A percentile compares a stretch with the other conserved stretches of the same genome.
Evolutionary conservation across 768 basidiomycete genomes (phyloP).

Genomic region (Rossbeevera mucosa): DNA sequence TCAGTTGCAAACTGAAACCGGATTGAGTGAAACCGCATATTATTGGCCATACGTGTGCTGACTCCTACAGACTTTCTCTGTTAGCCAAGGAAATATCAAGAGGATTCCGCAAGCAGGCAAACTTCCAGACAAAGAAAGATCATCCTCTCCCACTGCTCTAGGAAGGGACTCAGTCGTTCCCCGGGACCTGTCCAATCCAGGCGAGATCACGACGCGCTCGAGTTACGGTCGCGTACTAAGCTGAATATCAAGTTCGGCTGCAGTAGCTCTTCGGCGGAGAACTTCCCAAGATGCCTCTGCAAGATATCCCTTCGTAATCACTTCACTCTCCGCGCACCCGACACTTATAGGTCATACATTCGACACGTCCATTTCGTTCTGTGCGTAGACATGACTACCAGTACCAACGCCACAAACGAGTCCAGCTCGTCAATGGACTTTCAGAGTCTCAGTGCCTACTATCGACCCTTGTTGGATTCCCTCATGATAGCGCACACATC

Average conservation of each 20-base stretch:
- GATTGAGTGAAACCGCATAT: not conserved
- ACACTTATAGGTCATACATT: not conserved
- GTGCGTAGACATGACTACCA: conserved; percentile 5
- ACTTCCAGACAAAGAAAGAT: not conserved
- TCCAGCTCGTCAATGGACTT: not conserved
- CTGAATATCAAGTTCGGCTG: not conserved
- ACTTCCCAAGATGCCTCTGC: too few species aligned
- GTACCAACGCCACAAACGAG: not conserved
- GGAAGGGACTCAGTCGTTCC: too few species aligned
- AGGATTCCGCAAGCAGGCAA: not conserved
- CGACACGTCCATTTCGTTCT: not conserved
- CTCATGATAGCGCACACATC: conserved; percentile 24
- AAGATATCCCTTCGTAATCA: too few species aligned
- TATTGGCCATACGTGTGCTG: not conserved
- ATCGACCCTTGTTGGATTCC: conserved; percentile 13
- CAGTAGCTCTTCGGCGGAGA: not conserved
- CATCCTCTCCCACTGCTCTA: too few species aligned
- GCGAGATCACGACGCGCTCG: not conserved
- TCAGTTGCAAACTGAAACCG: not conserved
- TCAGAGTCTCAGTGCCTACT: not conserved
- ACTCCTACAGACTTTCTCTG: not conserved
- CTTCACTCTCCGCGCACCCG: too few species aligned
- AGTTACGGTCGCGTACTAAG: not conserved
- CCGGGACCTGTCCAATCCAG: not conserved
- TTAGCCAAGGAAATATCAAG: not conserved